Evolutionary conservation across 2,329 filamentous ascomycete species (phyloP), one percentile per base, ranked within the genome.

Genomic region (Penicillium digitatum): DNA sequence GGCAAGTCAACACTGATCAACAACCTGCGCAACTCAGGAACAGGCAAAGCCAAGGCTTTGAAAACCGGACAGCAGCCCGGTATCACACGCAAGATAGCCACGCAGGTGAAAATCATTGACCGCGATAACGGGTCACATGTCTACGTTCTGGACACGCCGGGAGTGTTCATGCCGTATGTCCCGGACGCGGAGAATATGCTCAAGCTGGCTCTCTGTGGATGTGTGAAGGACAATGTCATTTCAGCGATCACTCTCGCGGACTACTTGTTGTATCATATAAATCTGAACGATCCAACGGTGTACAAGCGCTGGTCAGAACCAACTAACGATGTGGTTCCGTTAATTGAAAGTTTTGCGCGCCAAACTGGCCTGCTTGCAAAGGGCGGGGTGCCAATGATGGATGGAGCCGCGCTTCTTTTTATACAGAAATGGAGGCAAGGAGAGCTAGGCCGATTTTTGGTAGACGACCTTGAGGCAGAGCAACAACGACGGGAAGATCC

Each of bases 1-100:
- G 94, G 94, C 34, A 99, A 99, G 75, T 95, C 90, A 44, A 91
- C 92, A 1, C 79, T 99, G n/a, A 83, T 99, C 39, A 99, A 99
- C 72, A 83, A 86, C 16, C 81, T 97, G 46, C 87, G 94, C 20
- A 82, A 80, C 38, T 78, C 81, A 18, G 90, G 90, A 38, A 81
- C 89, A 62, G 75, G 80, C 20, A 73, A 71, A 56, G 68, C 65
- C n/a, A 95, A 93, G 70, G 92, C 86, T 1, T 89, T 92, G 35
- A 81, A 79, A 59, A 96, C 92, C 1, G 94, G 94, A 10, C 86
- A 87, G 11, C 87, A 96, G 67, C 92, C 94, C 2, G 94, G 94
- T 40, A 82, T 97, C 5, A 99, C 94, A 52, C 82, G 94, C 57
- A 95, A 91, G 71, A 83, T 99, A 38, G 84, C 85, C 18, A 89